phyloP scores from a whole-genome alignment of 768 basidiomycete genomes.

The Tephrocybe rancida region DNA sequence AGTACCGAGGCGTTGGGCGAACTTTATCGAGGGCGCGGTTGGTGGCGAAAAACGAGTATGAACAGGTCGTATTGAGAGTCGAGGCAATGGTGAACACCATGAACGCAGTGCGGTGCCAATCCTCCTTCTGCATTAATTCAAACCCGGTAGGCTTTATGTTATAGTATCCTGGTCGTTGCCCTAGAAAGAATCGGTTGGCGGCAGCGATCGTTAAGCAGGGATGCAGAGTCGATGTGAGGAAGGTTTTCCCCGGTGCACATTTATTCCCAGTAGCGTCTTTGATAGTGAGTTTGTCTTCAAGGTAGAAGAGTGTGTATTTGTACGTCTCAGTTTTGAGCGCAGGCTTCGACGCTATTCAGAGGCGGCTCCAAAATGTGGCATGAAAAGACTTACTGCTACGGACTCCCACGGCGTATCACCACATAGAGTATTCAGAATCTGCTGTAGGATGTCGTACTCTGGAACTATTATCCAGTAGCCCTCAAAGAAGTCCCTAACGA shows the following conservation, averaged over 20 bases:
- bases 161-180: not conserved
- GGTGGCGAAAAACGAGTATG: too few relatives aligned
- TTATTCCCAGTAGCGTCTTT: not conserved
- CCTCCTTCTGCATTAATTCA: not conserved
- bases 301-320: not conserved
- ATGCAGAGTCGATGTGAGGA: not conserved
- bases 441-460: not conserved
- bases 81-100: not conserved
- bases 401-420: not conserved
- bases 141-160: not conserved
- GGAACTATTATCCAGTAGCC: not conserved
- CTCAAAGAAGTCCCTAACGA: not conserved
- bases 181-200: not conserved
- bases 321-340: not conserved
- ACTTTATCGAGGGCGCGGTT: too few relatives aligned
- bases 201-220: not conserved
- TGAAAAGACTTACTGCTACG: not conserved
- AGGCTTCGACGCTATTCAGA: not conserved
- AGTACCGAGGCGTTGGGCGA: too few relatives aligned
- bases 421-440: not conserved
- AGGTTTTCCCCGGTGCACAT: too few relatives aligned
- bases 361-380: not conserved
- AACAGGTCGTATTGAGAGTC: not conserved
- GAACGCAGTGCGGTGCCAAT: not conserved
- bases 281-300: not conserved